A percentile compares a stretch with the other conserved stretches of the same genome.
Evolutionary conservation across 2,329 filamentous ascomycete genomes (phyloP).

Genomic region (Triangularia setosa): DNA sequence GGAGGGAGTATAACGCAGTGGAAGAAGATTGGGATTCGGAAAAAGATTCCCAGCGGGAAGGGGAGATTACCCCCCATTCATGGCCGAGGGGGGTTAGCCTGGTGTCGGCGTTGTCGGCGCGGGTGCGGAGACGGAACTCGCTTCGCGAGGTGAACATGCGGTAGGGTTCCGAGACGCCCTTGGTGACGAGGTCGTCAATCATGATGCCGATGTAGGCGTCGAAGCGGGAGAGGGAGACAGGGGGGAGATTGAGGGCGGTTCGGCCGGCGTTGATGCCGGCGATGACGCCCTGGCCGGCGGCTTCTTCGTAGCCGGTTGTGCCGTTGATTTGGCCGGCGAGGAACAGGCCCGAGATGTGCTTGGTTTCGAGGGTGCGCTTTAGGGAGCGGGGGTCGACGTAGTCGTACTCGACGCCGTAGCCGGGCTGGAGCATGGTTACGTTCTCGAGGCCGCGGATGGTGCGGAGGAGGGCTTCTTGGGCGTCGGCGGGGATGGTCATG

Average conservation of each 20-base stretch:
- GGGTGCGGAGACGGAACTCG: slow-evolving; percentile 89
- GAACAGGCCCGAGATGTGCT: slow-evolving; percentile 82
- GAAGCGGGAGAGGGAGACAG: slow-evolving; percentile 68
- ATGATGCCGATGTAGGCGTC: slow-evolving; percentile 98
- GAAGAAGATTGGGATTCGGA: slow-evolving; percentile 63
- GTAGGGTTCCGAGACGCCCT: slow-evolving; percentile 95
- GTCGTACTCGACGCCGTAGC: slow-evolving; percentile 97
- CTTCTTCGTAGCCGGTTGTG: slow-evolving; percentile 97
- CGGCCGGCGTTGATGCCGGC: slow-evolving; percentile 93
- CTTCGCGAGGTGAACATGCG: slow-evolving; percentile 96
- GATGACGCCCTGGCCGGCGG: slow-evolving; percentile 85
- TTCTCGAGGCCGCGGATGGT: slow-evolving; percentile 86
- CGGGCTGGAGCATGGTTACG: slow-evolving; percentile 86
- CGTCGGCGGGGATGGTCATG: slow-evolving; percentile 90
- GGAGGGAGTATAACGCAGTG: slow-evolving; percentile 56
- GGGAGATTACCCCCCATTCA: slow-evolving; percentile 71
- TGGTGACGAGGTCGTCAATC: slow-evolving; percentile 96
- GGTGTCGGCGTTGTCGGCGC: slow-evolving; percentile 89
- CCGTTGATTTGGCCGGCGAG: slow-evolving; percentile 97
- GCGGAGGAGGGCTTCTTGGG: slow-evolving; percentile 78
- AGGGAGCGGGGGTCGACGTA: slow-evolving; percentile 92
- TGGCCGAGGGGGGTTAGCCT: slow-evolving; percentile 78
- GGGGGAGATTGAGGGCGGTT: slow-evolving; percentile 61
- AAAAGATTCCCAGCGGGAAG: slow-evolving; percentile 72
- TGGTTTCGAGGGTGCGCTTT: slow-evolving; percentile 87